Evolutionary conservation across 768 basidiomycete species (phyloP).

Genomic region (Amanita polypyramis): DNA sequence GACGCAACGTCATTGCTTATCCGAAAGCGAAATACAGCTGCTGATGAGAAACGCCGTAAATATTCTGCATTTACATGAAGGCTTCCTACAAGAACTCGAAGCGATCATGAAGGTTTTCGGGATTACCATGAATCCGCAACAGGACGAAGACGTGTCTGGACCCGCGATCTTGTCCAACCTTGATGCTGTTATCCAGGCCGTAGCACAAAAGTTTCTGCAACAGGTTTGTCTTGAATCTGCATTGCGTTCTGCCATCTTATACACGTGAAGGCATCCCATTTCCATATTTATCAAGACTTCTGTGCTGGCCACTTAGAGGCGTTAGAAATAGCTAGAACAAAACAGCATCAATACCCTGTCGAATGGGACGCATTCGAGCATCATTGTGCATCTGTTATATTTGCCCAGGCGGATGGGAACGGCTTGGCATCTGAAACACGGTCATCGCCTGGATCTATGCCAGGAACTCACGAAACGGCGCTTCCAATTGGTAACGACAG

Average conservation of each 20-base stretch:
- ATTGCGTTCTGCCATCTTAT: conserved; percentile 3
- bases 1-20: conserved; percentile 40
- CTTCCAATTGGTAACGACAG: conserved; percentile 18
- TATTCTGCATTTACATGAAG: conserved; percentile 58
- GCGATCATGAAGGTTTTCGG: conserved; percentile 41
- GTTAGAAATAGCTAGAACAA: conserved; percentile 57
- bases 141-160: conserved; percentile 9
- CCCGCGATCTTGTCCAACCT: conserved; percentile 21
- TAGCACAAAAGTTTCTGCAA: conserved; percentile 47
- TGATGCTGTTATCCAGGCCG: conserved; percentile 34
- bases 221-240: conserved; percentile 30
- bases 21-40: conserved; percentile 43
- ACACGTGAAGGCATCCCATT: conserved; percentile 51
- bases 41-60: conserved; percentile 62
- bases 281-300: conserved; percentile 74
- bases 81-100: conserved; percentile 47
- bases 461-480: conserved; percentile 1
- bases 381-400: conserved; percentile 50
- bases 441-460: conserved; percentile 7
- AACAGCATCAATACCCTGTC: conserved; percentile 46
- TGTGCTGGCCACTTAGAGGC: conserved; percentile 85
- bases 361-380: conserved; percentile 86
- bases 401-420: conserved; percentile 21
- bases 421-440: conserved; percentile 10
- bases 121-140: conserved; percentile 25